Conservation (phyloP, 345 rosid species). For the Microthlaspi erraticum region DNA sequence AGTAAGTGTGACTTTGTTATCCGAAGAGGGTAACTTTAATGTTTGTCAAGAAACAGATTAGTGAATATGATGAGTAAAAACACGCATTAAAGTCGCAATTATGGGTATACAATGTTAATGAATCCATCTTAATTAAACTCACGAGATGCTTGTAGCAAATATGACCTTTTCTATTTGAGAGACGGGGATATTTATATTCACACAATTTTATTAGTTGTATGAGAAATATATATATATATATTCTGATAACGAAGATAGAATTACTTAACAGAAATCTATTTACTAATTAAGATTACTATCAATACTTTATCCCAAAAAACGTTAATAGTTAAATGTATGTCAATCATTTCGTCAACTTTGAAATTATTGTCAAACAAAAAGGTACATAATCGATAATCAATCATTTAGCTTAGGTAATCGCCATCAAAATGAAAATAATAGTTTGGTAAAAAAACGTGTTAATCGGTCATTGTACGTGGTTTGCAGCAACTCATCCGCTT, state of each 20-base stretch:
- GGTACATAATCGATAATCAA: slow-evolving; percentile 30
- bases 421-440: neutral
- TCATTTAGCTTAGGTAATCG: slow-evolving; percentile 41
- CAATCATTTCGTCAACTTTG: slow-evolving; percentile 28
- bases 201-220: neutral
- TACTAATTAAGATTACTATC: neutral
- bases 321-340: neutral
- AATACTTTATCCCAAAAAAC: neutral
- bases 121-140: slow-evolving; percentile 23
- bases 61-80: slow-evolving; percentile 16
- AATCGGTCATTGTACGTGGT: slow-evolving; percentile 46
- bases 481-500: slow-evolving; percentile 8
- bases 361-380: slow-evolving; percentile 23
- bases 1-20: slow-evolving; percentile 23
- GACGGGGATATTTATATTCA: neutral
- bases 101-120: slow-evolving; percentile 28
- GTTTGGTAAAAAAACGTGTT: slow-evolving; percentile 43
- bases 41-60: slow-evolving; percentile 18
- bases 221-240: neutral
- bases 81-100: slow-evolving; percentile 22
- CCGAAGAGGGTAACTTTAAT: slow-evolving; percentile 7
- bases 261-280: neutral
- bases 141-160: slow-evolving; percentile 41
- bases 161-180: slow-evolving; percentile 20
- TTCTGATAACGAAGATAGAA: neutral